Evolutionary conservation across 2,329 filamentous ascomycete species (phyloP).

Genomic region (Ambrosiella xylebori): DNA sequence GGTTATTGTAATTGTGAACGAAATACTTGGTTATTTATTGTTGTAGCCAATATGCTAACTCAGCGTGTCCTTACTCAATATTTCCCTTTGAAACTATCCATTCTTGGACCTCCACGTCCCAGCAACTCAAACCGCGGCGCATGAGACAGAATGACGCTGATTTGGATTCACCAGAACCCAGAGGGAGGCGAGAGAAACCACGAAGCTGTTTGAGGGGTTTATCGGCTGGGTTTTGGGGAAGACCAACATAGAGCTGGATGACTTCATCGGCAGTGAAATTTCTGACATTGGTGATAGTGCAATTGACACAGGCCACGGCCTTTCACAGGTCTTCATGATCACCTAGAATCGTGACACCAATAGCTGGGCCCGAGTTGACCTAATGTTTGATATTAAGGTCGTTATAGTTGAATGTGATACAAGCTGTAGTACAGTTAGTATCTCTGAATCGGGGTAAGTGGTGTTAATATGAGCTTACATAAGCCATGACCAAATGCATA

Average conservation of each 20-base stretch:
- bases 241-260: slow-evolving; percentile 32
- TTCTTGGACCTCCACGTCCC: slow-evolving; percentile 49
- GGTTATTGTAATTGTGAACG: not conserved
- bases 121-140: slow-evolving; percentile 49
- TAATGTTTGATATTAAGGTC: slow-evolving; percentile 29
- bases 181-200: slow-evolving; percentile 45
- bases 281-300: slow-evolving; percentile 45
- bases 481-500: slow-evolving; percentile 70
- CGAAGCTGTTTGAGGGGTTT: slow-evolving; percentile 44
- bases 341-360: slow-evolving; percentile 43
- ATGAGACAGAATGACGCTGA: slow-evolving; percentile 35
- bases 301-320: slow-evolving; percentile 36
- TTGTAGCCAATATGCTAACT: too few species aligned
- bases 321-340: slow-evolving; percentile 43
- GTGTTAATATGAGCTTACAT: slow-evolving; percentile 28
- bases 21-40: not conserved
- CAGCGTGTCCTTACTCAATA: slow-evolving; percentile 17
- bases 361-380: slow-evolving; percentile 36
- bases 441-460: not conserved
- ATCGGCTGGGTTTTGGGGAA: slow-evolving; percentile 39
- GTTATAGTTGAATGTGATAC: slow-evolving; percentile 50
- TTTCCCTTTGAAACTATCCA: slow-evolving; percentile 37
- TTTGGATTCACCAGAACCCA: slow-evolving; percentile 42
- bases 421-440: slow-evolving; percentile 26
- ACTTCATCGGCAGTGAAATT: slow-evolving; percentile 33